phyloP scores from a whole-genome alignment of 2,329 filamentous ascomycete species.

The Diaporthe humulicola region DNA sequence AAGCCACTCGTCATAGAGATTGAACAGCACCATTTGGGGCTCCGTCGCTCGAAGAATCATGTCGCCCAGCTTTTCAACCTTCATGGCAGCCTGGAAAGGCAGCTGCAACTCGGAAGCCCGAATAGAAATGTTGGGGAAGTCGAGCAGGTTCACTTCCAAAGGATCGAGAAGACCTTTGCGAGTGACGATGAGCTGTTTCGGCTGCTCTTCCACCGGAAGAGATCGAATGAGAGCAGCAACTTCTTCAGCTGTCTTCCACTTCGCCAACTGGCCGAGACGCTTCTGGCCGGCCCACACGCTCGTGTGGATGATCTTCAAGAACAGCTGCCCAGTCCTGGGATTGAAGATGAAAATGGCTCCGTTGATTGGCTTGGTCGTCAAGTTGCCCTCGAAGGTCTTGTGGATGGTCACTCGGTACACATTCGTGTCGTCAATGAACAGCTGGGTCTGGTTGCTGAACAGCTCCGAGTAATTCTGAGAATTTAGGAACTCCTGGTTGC shows the following conservation, averaged over 20 bases:
- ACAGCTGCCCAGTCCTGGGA: conserved; percentile 95
- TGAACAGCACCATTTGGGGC: conserved; percentile 99
- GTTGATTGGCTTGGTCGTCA: conserved; percentile 99
- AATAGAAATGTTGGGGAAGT: conserved; percentile 99
- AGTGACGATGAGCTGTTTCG: conserved; percentile 98
- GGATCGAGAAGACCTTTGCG: conserved; percentile 97
- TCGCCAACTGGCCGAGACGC: conserved; percentile 96
- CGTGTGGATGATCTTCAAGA: conserved; percentile 99
- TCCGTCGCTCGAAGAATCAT: conserved; percentile 99
- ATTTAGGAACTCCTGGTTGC: conserved; percentile 99
- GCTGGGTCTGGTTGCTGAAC: conserved; percentile 98
- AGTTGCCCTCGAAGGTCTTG: conserved; percentile 98
- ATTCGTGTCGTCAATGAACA: conserved; percentile 99
- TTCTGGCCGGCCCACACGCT: conserved; percentile 99
- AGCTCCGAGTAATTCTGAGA: conserved; percentile 99
- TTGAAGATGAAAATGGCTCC: conserved; percentile 99
- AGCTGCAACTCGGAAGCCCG: conserved; percentile 96
- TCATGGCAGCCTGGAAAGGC: conserved; percentile 99
- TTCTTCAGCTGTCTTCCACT: conserved; percentile 99
- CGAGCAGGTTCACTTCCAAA: conserved; percentile 94
- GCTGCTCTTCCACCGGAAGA: conserved; percentile 96
- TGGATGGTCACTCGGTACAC: conserved; percentile 99
- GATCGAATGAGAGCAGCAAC: conserved; percentile 97
- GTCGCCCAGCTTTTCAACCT: conserved; percentile 98
- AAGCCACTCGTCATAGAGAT: conserved; percentile 98